Conservation (phyloP, 306 rosid genomes). For the Vachellia pachyceras region DNA sequence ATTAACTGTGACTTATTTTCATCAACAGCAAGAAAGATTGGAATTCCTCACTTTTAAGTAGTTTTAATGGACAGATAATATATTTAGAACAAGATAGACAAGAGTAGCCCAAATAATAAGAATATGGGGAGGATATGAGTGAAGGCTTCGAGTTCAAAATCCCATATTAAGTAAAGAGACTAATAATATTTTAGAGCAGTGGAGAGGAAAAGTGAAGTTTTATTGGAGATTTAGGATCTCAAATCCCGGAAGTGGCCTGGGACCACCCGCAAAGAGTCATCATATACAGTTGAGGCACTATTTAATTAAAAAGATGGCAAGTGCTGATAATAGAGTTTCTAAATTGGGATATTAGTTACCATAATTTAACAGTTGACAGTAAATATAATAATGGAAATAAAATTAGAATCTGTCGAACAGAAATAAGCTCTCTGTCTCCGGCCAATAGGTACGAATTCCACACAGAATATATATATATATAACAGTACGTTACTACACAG, state of each 20-base stretch:
- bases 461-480: not conserved
- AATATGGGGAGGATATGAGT: not conserved
- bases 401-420: conserved; percentile 3
- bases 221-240: not conserved
- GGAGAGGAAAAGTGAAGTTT: not conserved
- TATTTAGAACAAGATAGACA: not conserved
- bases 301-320: not conserved
- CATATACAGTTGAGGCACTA: not conserved
- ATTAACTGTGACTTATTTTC: not conserved
- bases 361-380: conserved; percentile 19
- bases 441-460: not conserved
- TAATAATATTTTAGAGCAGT: not conserved
- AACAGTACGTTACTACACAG: not conserved
- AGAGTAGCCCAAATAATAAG: not conserved
- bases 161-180: too few species aligned
- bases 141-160: not conserved
- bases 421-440: not conserved
- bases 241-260: not conserved
- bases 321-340: conserved; percentile 36
- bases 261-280: not conserved
- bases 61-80: not conserved
- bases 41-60: not conserved
- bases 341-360: conserved; percentile 28
- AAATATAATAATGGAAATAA: conserved; percentile 17
- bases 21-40: not conserved